Conservation (phyloP, 257 asterid genomes). For the Nicotiana obtusifolia region DNA sequence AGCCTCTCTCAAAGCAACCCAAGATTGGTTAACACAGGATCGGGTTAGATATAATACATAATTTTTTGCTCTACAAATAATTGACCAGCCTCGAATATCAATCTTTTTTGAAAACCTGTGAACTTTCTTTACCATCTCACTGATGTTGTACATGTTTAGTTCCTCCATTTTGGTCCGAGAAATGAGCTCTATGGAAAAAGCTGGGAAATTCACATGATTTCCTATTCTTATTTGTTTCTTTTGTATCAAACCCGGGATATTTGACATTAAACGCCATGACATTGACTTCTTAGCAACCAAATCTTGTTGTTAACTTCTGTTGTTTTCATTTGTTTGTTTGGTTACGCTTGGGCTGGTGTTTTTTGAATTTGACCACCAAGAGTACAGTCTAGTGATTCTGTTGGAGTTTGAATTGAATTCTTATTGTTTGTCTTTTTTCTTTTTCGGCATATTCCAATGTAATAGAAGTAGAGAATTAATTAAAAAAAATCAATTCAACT, state of each 20-base stretch:
- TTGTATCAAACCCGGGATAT: background rate
- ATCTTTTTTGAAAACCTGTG: background rate
- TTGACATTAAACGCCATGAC: background rate
- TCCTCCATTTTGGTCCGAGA: background rate
- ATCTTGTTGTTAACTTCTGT: background rate
- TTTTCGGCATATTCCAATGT: too few species aligned
- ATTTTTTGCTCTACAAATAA: background rate
- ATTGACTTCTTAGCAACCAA: background rate
- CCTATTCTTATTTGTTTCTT: too few species aligned
- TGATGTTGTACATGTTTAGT: conserved; percentile 3
- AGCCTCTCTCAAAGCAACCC: background rate
- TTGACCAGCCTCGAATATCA: too few species aligned
- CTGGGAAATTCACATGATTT: background rate
- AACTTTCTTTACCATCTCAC: background rate
- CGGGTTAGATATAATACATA: background rate
- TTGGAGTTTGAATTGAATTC: background rate
- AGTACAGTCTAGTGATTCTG: too few species aligned
- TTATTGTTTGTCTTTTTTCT: too few species aligned
- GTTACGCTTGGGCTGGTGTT: background rate
- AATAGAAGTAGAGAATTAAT: too few species aligned
- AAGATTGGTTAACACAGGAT: background rate
- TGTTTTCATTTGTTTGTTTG: background rate
- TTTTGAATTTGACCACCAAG: too few species aligned
- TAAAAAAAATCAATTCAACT: too few species aligned
- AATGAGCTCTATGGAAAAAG: background rate